Percentiles rank a stretch among this genome's conserved stretches.
Conservation (phyloP, 345 rosid genomes). For the Eutrema heterophyllum region DNA sequence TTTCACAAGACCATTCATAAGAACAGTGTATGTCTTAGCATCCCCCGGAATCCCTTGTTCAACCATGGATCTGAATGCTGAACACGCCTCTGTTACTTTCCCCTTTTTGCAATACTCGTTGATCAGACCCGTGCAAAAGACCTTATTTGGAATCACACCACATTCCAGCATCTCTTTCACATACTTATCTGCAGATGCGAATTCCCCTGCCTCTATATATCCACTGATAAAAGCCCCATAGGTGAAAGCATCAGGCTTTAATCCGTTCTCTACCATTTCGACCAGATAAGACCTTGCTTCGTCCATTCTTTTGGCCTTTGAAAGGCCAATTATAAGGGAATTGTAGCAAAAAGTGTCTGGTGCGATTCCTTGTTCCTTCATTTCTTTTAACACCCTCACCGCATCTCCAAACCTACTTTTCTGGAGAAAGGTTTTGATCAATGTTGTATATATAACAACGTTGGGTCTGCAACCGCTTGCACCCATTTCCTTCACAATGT, state of each 20-base stretch:
- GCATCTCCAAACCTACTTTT: constrained; percentile 54
- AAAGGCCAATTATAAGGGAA: constrained; percentile 64
- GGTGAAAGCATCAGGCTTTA: constrained; percentile 65
- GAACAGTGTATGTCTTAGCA: constrained; percentile 44
- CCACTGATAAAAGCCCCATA: constrained; percentile 63
- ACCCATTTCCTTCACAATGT: constrained; percentile 50
- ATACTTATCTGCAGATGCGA: constrained; percentile 52
- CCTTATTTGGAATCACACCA: constrained; percentile 58
- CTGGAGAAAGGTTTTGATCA: constrained; percentile 56
- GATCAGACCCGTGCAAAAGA: constrained; percentile 47
- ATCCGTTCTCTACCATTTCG: constrained; percentile 57
- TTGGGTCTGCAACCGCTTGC: constrained; percentile 57
- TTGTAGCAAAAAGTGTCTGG: constrained; percentile 78
- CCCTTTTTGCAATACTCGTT: constrained; percentile 66
- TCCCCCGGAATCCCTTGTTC: constrained; percentile 48
- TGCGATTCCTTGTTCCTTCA: constrained; percentile 49
- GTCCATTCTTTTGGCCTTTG: constrained; percentile 69
- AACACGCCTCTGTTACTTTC: constrained; percentile 45
- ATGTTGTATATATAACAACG: constrained; percentile 47
- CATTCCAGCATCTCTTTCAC: constrained; percentile 57
- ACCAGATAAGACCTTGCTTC: constrained; percentile 53
- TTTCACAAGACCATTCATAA: constrained; percentile 65
- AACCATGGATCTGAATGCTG: constrained; percentile 49
- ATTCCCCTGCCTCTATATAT: constrained; percentile 50
- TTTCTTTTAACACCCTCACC: constrained; percentile 41